Base-by-base conservation (phyloP, 495 filamentous ascomycete genomes). In the Trichoderma orchidacearum region DNA sequence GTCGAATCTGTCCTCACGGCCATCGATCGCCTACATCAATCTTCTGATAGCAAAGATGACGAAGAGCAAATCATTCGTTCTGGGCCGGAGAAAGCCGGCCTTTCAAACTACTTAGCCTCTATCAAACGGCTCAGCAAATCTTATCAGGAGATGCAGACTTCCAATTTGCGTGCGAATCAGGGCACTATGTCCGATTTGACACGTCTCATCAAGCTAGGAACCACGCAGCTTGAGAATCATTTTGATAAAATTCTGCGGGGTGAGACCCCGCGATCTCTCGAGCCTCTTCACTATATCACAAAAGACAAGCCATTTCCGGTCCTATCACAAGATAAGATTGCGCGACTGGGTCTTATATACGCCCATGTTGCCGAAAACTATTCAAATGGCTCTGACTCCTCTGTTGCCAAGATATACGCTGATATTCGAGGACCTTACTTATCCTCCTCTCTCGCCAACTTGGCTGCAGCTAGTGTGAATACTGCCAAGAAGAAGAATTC, bases 201-300 rank as follows among this genome's bases (percentile, higher is more conserved):
- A 32, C 77, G 81, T 3, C 75, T 97, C 28, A 70, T 96, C 36
- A 87, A 82, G 63, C 76, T 80, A 13, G 93, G 91, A 13, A 88
- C 83, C 58, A 77, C 80, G 17, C 85, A 89, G 64, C 76, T 99
- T 15, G 90, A 97, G 67, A 85, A 82, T 35, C 72, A 89, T 51
- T 89, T 96, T 67, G 80, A 89, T 57, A 80, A 84, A 57, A 74
- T 86, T 54, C 70, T 97, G 32, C 78, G 79, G 28, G 66, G 56
- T 54, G 84, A 94, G 61, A 83, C 89, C 18, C 79, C 84, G 7
- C 75, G 79, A 53, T 77, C 85, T 1, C 80, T 96, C 30, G 93
- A 99, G 61, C 91, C 94, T 6, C 70, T 97, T 38, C 87, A 95
- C 63, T 96, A 86, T 64, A 82, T 96, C 62, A 95, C 87, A n/a